Conservation (phyloP, 345 rosid genomes). For the Hypericum perforatum region DNA sequence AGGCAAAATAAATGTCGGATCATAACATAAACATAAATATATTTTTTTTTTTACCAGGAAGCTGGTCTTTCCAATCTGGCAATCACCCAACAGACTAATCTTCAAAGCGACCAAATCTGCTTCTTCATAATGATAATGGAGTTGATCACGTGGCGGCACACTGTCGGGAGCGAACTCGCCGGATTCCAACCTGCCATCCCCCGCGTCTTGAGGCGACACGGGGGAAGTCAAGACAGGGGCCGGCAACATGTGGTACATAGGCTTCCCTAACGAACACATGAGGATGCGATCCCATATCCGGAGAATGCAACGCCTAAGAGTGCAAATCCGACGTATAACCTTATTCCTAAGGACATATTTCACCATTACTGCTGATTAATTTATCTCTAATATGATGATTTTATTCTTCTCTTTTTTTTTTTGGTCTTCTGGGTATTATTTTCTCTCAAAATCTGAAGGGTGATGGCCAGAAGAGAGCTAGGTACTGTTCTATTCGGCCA, state of each 20-base stretch:
- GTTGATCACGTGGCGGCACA: no score
- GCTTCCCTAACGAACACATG: conserved; percentile 42
- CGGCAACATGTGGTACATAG: conserved; percentile 36
- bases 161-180: background rate
- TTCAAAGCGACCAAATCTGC: conserved; percentile 75
- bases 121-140: conserved; percentile 24
- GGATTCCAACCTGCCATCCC: background rate
- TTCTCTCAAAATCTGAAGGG: background rate
- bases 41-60: conserved; percentile 41
- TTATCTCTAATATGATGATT: no score
- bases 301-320: conserved; percentile 47
- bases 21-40: background rate
- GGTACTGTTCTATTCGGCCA: conserved; percentile 19
- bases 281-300: conserved; percentile 35
- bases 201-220: conserved; percentile 2
- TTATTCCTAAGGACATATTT: conserved; percentile 29
- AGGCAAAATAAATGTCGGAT: no score
- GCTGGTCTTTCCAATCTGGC: conserved; percentile 63
- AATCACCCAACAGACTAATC: conserved; percentile 78
- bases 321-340: conserved; percentile 38
- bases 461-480: conserved; percentile 17
- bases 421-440: background rate
- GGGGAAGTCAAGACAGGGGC: conserved; percentile 12
- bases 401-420: conserved; percentile 8
- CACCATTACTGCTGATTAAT: conserved; percentile 11